Conservation (phyloP, 306 rosid species). For the Malus asiatica region DNA sequence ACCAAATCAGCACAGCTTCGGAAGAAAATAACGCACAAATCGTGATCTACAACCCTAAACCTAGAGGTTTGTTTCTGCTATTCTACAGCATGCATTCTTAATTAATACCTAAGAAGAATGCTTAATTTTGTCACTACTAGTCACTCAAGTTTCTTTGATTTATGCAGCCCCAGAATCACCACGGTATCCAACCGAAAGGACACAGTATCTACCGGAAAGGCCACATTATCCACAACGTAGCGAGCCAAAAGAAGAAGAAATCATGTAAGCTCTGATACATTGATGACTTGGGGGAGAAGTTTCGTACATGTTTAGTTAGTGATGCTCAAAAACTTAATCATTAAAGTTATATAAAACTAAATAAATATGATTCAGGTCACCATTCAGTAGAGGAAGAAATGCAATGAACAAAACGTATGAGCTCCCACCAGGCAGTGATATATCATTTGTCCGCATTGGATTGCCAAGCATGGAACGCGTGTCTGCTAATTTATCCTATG, state of each 20-base stretch:
- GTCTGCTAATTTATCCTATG: slow-evolving; percentile 30
- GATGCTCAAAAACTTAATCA: neutral
- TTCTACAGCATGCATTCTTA: neutral
- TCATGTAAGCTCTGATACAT: slow-evolving; percentile 41
- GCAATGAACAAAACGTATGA: slow-evolving; percentile 35
- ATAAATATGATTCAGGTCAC: slow-evolving; percentile 45
- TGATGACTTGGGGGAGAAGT: neutral
- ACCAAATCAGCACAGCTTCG: slow-evolving; percentile 1
- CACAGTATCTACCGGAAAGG: neutral
- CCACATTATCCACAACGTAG: neutral
- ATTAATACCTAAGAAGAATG: neutral
- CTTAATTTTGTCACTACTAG: neutral
- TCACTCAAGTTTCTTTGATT: neutral
- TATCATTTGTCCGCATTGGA: slow-evolving; percentile 63
- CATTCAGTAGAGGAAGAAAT: slow-evolving; percentile 43
- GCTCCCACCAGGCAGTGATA: slow-evolving; percentile 42
- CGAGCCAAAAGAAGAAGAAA: slow-evolving; percentile 23
- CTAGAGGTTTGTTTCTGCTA: slow-evolving; percentile 17
- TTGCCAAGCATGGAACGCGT: slow-evolving; percentile 48
- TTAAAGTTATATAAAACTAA: neutral
- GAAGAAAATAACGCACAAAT: slow-evolving; percentile 7
- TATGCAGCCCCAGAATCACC: slow-evolving; percentile 30
- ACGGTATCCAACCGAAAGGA: neutral
- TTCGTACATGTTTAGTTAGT: neutral
- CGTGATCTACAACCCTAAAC: slow-evolving; percentile 12